Percentiles rank a stretch among this genome's conserved stretches.
phyloP scores from a whole-genome alignment of 2,329 filamentous ascomycete species.

The Parafenestella ontariensis region DNA sequence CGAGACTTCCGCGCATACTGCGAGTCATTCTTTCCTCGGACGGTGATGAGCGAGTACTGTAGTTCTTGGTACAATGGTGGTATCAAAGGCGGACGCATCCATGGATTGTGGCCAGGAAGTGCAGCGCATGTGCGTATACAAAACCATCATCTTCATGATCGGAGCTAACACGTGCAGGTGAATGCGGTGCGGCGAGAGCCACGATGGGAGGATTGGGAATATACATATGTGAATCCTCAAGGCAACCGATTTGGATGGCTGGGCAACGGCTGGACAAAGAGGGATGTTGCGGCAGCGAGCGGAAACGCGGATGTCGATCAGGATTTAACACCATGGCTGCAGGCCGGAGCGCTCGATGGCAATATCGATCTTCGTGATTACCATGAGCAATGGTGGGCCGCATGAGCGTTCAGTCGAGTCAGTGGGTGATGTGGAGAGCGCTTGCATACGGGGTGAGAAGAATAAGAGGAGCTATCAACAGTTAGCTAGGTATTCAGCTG shows the following conservation, averaged over 20 bases:
- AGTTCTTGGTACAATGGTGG: slow-evolving; percentile 72
- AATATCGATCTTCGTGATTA: slow-evolving; percentile 65
- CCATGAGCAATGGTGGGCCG: slow-evolving; percentile 68
- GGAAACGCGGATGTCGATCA: slow-evolving; percentile 51
- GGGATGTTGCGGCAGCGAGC: slow-evolving; percentile 51
- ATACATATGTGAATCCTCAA: slow-evolving; percentile 51
- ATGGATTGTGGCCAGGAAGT: slow-evolving; percentile 72
- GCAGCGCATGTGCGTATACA: slow-evolving; percentile 39
- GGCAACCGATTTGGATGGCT: slow-evolving; percentile 65
- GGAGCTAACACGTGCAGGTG: slow-evolving; percentile 51
- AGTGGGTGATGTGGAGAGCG: not conserved
- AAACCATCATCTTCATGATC: not conserved
- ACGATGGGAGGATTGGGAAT: slow-evolving; percentile 64
- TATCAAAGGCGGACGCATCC: slow-evolving; percentile 64
- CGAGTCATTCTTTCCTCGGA: slow-evolving; percentile 57
- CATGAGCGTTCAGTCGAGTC: not conserved
- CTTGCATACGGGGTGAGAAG: not conserved
- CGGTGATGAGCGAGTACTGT: slow-evolving; percentile 64
- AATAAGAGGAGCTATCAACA: not conserved
- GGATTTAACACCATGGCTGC: slow-evolving; percentile 69
- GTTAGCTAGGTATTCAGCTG: not conserved
- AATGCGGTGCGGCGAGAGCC: slow-evolving; percentile 63
- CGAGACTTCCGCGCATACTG: slow-evolving; percentile 67
- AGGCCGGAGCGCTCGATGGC: slow-evolving; percentile 48
- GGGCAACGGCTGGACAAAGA: slow-evolving; percentile 69